Conservation (phyloP, 805 yeast genomes). For the Vanderwaltozyma tropicalis region DNA sequence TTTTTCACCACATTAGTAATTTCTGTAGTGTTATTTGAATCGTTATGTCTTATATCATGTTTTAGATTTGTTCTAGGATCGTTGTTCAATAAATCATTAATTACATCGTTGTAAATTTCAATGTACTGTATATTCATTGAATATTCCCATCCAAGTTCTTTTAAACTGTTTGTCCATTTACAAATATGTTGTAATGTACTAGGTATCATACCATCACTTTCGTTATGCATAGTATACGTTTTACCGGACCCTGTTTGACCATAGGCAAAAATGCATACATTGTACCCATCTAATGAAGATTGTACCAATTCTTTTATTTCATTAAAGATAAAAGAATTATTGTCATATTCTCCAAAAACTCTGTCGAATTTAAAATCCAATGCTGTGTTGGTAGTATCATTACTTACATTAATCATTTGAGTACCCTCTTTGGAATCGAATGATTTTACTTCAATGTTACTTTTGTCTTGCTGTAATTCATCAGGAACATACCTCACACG, state of each 20-base stretch:
- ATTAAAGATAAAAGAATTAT: slow-evolving; percentile 60
- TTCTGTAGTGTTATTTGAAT: slow-evolving; percentile 38
- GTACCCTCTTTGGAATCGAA: slow-evolving; percentile 23
- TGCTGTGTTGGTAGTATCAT: not conserved
- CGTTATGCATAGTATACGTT: slow-evolving; percentile 77
- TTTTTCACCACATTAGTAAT: slow-evolving; percentile 50
- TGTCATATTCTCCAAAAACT: slow-evolving; percentile 46
- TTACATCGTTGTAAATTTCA: slow-evolving; percentile 80
- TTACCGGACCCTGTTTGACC: slow-evolving; percentile 98
- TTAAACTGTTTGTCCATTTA: slow-evolving; percentile 37
- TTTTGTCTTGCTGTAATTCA: too few relatives aligned
- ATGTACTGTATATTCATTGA: slow-evolving; percentile 61
- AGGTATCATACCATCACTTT: slow-evolving; percentile 71
- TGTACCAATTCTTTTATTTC: slow-evolving; percentile 83
- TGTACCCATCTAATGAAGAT: slow-evolving; percentile 77
- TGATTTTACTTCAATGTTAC: slow-evolving; percentile 23
- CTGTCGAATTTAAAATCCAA: slow-evolving; percentile 59
- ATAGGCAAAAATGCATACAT: slow-evolving; percentile 90
- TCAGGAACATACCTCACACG: slow-evolving; percentile 40
- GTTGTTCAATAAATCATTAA: slow-evolving; percentile 52
- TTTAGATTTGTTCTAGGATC: slow-evolving; percentile 6
- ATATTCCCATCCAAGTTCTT: slow-evolving; percentile 54
- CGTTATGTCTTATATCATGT: slow-evolving; percentile 67
- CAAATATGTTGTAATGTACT: slow-evolving; percentile 64
- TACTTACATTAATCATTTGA: slow-evolving; percentile 15